phyloP scores from a whole-genome alignment of 371 early-diverging fungal genomes.

The Batkoa obscura region DNA sequence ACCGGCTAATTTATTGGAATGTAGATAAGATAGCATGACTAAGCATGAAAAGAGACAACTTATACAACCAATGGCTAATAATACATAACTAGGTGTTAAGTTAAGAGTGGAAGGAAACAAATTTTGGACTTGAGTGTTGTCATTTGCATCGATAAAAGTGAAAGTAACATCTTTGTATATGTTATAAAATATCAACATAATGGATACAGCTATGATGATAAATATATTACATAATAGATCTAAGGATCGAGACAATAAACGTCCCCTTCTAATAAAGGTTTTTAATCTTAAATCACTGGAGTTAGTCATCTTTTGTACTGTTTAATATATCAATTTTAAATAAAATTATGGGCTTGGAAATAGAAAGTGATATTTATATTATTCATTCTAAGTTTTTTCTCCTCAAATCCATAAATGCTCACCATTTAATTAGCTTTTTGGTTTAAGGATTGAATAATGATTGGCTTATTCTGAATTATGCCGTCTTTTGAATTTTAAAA shows the following conservation, averaged over 20 bases:
- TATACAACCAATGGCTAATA: neutral
- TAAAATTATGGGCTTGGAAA: no score
- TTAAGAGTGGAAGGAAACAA: neutral
- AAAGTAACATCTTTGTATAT: neutral
- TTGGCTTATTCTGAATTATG: no score
- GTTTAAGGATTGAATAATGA: no score
- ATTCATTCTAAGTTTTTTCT: no score
- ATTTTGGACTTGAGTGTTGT: neutral
- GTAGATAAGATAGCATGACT: neutral
- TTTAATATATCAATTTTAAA: no score
- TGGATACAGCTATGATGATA: neutral
- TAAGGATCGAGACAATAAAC: neutral
- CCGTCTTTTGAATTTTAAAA: no score
- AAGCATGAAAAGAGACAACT: neutral
- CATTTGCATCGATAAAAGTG: neutral
- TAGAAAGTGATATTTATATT: no score
- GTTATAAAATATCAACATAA: neutral
- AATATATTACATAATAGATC: neutral
- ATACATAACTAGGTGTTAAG: neutral
- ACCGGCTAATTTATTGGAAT: neutral
- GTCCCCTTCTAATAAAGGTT: neutral
- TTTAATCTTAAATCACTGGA: no score
- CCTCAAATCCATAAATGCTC: no score
- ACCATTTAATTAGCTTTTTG: no score
- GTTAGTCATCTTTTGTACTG: no score